A percentile compares a stretch with the other conserved stretches of the same genome.
Evolutionary conservation across 495 filamentous ascomycete genomes (phyloP).

Genomic region (Hyaloscypha hepaticicola): DNA sequence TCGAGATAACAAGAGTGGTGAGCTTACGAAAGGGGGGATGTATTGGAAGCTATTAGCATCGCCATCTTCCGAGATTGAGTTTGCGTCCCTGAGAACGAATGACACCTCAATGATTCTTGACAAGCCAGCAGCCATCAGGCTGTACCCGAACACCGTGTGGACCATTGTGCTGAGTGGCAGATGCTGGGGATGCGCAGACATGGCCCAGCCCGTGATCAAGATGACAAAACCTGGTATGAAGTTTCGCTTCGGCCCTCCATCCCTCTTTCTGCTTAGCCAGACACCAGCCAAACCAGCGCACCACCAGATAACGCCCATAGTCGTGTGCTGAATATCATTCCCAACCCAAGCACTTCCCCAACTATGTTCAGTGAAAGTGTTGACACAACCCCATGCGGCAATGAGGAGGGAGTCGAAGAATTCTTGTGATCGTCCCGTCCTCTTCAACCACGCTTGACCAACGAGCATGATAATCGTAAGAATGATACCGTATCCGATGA

Average conservation of each 20-base stretch:
- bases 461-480: conserved; percentile 84
- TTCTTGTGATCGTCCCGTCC: conserved; percentile 87
- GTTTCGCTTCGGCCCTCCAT: conserved; percentile 87
- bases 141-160: conserved; percentile 92
- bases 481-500: conserved; percentile 89
- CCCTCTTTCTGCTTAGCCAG: conserved; percentile 81
- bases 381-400: conserved; percentile 91
- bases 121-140: conserved; percentile 84
- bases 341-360: conserved; percentile 90
- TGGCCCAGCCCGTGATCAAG: conserved; percentile 89
- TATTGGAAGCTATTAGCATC: conserved; percentile 88
- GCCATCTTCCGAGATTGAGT: conserved; percentile 54
- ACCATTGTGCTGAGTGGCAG: conserved; percentile 83
- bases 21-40: conserved; percentile 82
- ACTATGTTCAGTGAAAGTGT: conserved; percentile 96
- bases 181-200: conserved; percentile 84
- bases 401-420: conserved; percentile 95
- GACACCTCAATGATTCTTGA: conserved; percentile 88
- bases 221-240: conserved; percentile 90
- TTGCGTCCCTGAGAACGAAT: conserved; percentile 76
- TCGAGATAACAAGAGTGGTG: not conserved
- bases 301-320: conserved; percentile 98
- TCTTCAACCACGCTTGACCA: conserved; percentile 82
- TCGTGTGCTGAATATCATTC: conserved; percentile 95
- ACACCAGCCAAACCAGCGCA: conserved; percentile 86